A percentile compares a stretch with the other conserved stretches of the same genome.
These are phyloP conservation scores for Penicillium corylophilum DNA, from an alignment of 2,329 filamentous ascomycete genomes.

Conservation along the genomic window DNA sequence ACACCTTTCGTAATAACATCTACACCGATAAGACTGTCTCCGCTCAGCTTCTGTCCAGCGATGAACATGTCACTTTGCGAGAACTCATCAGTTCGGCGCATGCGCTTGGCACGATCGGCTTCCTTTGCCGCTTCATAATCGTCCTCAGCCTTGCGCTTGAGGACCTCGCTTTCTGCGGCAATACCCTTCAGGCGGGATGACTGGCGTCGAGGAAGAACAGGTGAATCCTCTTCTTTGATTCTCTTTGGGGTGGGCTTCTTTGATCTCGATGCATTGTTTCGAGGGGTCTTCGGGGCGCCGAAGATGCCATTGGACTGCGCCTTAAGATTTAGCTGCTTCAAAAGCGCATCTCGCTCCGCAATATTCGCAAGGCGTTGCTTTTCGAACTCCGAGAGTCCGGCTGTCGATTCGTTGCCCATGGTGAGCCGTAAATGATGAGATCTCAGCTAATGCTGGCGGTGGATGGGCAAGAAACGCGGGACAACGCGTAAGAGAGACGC, in stretches of 20 bases:
- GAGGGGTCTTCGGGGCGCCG: constrained; percentile 48
- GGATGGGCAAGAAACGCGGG: background rate
- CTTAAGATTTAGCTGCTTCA: constrained; percentile 72
- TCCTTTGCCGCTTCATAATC: constrained; percentile 58
- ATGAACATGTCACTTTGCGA: constrained; percentile 75
- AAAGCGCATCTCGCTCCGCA: constrained; percentile 75
- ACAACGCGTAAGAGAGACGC: constrained; percentile 15
- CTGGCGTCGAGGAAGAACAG: constrained; percentile 55
- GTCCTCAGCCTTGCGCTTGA: constrained; percentile 67
- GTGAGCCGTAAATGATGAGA: background rate
- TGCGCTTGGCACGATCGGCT: constrained; percentile 60
- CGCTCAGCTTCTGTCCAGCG: constrained; percentile 71
- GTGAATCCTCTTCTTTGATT: constrained; percentile 63
- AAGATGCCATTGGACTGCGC: constrained; percentile 69
- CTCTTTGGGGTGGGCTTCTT: constrained; percentile 53
- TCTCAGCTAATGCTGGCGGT: background rate
- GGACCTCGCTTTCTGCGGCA: constrained; percentile 65
- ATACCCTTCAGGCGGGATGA: constrained; percentile 64
- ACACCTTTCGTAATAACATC: constrained; percentile 62
- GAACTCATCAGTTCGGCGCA: constrained; percentile 66
- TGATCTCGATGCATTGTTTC: constrained; percentile 49
- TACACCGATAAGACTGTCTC: constrained; percentile 62
- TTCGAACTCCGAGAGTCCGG: constrained; percentile 79
- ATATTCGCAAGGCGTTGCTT: constrained; percentile 82
- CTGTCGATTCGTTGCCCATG: constrained; percentile 27